These are phyloP conservation scores for Cyberlindnera misumaiensis DNA, from an alignment of 805 yeast genomes.

Conservation along the genomic window DNA sequence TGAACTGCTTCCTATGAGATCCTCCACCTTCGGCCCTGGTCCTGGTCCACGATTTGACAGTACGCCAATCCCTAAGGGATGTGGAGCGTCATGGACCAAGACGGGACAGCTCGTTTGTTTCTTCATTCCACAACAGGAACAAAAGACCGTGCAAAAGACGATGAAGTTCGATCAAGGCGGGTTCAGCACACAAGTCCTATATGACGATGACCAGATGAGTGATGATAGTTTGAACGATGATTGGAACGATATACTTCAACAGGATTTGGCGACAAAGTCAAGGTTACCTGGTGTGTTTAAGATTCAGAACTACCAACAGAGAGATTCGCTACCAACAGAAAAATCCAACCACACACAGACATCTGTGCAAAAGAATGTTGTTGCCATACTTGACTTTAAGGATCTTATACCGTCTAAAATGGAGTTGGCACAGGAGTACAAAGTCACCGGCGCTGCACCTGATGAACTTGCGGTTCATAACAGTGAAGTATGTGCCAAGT, in stretches of 20 bases:
- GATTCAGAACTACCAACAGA: slow-evolving; percentile 15
- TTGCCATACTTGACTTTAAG: slow-evolving; percentile 57
- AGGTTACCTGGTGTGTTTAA: slow-evolving; percentile 41
- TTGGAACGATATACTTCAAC: slow-evolving; percentile 57
- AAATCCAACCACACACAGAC: slow-evolving; percentile 14
- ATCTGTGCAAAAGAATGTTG: slow-evolving; percentile 39
- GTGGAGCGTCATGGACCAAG: slow-evolving; percentile 86
- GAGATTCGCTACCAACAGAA: slow-evolving; percentile 15
- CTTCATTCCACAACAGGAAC: slow-evolving; percentile 49
- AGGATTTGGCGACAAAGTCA: slow-evolving; percentile 43
- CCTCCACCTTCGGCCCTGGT: slow-evolving; percentile 1
- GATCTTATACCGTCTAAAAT: slow-evolving; percentile 69
- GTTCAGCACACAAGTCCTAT: slow-evolving; percentile 30
- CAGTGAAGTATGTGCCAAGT: slow-evolving; percentile 57
- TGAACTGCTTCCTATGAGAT: slow-evolving; percentile 17
- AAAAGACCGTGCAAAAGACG: slow-evolving; percentile 29
- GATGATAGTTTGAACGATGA: slow-evolving; percentile 62
- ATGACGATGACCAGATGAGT: slow-evolving; percentile 25
- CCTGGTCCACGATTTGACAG: slow-evolving; percentile 44
- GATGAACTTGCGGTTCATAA: slow-evolving; percentile 63
- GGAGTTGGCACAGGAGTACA: slow-evolving; percentile 62
- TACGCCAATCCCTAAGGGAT: slow-evolving; percentile 88
- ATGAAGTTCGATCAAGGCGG: slow-evolving; percentile 51
- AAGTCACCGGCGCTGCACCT: slow-evolving; percentile 57
- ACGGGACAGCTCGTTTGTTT: slow-evolving; percentile 78